Base-by-base conservation (phyloP, 257 asterid genomes). In the Mentha longifolia region DNA sequence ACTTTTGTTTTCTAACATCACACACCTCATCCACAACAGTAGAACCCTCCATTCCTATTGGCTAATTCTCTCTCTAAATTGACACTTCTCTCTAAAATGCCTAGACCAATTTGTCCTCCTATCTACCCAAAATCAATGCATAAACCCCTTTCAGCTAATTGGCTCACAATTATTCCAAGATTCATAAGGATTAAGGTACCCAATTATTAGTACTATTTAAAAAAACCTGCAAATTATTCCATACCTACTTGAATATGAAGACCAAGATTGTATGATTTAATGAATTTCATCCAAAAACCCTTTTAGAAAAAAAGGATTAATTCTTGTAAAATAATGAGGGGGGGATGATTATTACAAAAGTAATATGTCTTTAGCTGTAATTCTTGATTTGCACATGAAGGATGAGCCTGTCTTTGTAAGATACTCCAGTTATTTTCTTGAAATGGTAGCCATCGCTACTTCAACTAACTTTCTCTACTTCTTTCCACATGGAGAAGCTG, bases 401-500 rank as follows among this genome's bases (percentile, higher is more conserved):
- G 68, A 71, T 66, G 72, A 67, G 52, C 30, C 82, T 62, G 76
- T 77, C 71, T 67, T 66, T 74, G 56, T 51, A 28, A 70, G 61
- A 41, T 33, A 22, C 25, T 22, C 25, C 25, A 45, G 71, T 69
- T 49, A 57, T 25, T 73, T 55, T 56, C 42, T 74, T 39, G 50
- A 57, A 50, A 3, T 49, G 35, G 42, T 63, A 64, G 59, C 63
- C 31, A 52, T 65, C 65, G 65, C 77, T 31, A 31, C 64, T 74
- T 66, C 76, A 79, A 74, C 81, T 42, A 74, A 74, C 78, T 61
- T 76, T 63, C 49, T 46, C 47, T 62, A 47, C 65, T 64, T 45
- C 50, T 43, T 28, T 67, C 80, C 85, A 81, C 85, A 71, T 81
- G 85, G 73, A 58, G 56, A 47, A 1, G 67, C 81, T 80, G 81